Conservation (phyloP, 1,284 basidiomycete genomes). For the Pseudozyma thailandica region DNA sequence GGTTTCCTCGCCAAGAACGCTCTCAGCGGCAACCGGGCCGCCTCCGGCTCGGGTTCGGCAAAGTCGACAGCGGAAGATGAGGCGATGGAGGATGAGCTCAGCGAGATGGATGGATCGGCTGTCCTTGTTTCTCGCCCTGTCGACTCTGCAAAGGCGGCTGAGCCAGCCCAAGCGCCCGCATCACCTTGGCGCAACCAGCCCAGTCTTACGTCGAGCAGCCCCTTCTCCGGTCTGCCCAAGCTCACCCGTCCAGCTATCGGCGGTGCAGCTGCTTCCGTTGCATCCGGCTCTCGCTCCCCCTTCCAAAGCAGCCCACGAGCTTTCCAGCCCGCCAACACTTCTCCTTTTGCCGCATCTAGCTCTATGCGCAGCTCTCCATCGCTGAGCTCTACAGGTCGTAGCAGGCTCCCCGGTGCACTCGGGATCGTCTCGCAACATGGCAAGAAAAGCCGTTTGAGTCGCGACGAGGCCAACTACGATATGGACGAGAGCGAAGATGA, state of each 20-base stretch:
- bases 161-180: conserved; percentile 4
- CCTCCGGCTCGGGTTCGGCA: not conserved
- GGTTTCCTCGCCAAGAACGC: conserved; percentile 45
- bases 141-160: not conserved
- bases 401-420: conserved; percentile 30
- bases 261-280: conserved; percentile 13
- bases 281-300: conserved; percentile 31
- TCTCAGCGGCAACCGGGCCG: conserved; percentile 22
- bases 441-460: conserved; percentile 27
- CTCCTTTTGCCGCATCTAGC: conserved; percentile 28
- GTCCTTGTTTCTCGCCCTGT: conserved; percentile 19
- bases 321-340: conserved; percentile 37
- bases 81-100: conserved; percentile 25
- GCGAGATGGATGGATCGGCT: conserved; percentile 28
- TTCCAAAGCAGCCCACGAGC: conserved; percentile 25
- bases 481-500: conserved; percentile 20
- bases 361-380: conserved; percentile 36
- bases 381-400: not conserved
- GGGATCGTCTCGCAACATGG: conserved; percentile 44
- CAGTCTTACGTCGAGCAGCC: conserved; percentile 44
- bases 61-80: conserved; percentile 7
- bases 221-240: conserved; percentile 51
- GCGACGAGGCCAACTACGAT: conserved; percentile 13
- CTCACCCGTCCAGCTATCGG: conserved; percentile 17
- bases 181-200: conserved; percentile 47